Evolutionary conservation across 78 protist genomes (phyloP).

Genomic region (Planoprotostelium fungivorum): DNA sequence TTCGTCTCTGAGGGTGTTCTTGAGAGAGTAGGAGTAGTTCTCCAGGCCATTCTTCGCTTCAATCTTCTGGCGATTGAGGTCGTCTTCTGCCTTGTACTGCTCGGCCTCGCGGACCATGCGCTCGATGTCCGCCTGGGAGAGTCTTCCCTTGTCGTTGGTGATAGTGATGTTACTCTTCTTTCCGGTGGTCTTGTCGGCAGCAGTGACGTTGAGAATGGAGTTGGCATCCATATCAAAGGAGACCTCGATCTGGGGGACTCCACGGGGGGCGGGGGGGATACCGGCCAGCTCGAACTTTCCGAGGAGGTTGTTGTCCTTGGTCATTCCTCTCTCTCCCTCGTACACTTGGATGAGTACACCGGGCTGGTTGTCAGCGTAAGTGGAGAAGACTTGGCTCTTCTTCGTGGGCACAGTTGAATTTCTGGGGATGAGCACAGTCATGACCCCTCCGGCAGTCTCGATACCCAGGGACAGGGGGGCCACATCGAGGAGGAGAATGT

Average conservation of each 20-base stretch:
- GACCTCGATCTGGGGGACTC: slow-evolving; percentile 97
- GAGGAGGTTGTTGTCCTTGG: slow-evolving; percentile 85
- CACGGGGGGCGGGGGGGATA: slow-evolving; percentile 98
- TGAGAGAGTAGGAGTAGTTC: slow-evolving; percentile 77
- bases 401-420: slow-evolving; percentile 95
- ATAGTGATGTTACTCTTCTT: slow-evolving; percentile 82
- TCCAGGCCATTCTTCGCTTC: slow-evolving; percentile 86
- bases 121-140: slow-evolving; percentile 88
- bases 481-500: too few species aligned
- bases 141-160: slow-evolving; percentile 95
- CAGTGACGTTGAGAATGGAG: slow-evolving; percentile 93
- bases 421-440: slow-evolving; percentile 92
- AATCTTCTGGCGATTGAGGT: slow-evolving; percentile 42
- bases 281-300: slow-evolving; percentile 94
- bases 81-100: slow-evolving; percentile 85
- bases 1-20: slow-evolving; percentile 41
- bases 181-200: slow-evolving; percentile 89
- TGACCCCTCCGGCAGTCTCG: slow-evolving; percentile 98
- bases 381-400: slow-evolving; percentile 93
- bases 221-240: slow-evolving; percentile 94
- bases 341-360: slow-evolving; percentile 83
- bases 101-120: slow-evolving; percentile 96
- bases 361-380: slow-evolving; percentile 91
- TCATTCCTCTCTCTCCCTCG: slow-evolving; percentile 88
- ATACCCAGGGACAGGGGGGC: too few species aligned